phyloP scores from a whole-genome alignment of 257 asterid genomes.

The Sherardia arvensis region DNA sequence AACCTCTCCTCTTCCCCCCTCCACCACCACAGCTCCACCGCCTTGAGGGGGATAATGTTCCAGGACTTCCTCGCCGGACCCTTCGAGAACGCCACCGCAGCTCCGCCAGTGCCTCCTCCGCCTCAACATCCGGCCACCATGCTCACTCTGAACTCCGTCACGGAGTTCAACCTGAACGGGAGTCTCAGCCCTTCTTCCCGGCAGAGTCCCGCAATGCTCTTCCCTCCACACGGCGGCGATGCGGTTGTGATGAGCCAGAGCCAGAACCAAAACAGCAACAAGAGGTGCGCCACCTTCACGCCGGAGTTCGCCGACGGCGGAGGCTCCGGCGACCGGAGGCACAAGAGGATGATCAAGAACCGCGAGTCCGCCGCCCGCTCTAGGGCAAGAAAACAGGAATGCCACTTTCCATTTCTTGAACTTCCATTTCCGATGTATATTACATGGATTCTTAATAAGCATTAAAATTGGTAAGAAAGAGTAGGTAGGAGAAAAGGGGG shows the following conservation, averaged over 20 bases:
- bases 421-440: too few species aligned
- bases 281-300: conserved; percentile 31
- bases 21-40: conserved; percentile 23
- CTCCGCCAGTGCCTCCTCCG: conserved; percentile 7
- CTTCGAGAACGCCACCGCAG: conserved; percentile 8
- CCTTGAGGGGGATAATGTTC: conserved; percentile 25
- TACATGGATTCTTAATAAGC: not conserved
- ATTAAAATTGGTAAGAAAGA: not conserved
- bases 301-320: not conserved
- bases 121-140: conserved; percentile 28
- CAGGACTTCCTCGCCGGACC: conserved; percentile 51
- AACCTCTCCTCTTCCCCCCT: conserved; percentile 24
- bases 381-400: conserved; percentile 75
- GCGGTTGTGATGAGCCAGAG: conserved; percentile 8
- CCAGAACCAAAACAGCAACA: too few species aligned
- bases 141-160: conserved; percentile 37
- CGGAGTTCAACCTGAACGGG: conserved; percentile 24
- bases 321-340: conserved; percentile 42
- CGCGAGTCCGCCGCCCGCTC: conserved; percentile 79
- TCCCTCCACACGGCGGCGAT: conserved; percentile 12
- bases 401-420: conserved; percentile 9
- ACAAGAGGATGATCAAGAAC: conserved; percentile 80
- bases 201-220: conserved; percentile 13
- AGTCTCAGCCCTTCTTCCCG: conserved; percentile 3
- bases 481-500: not conserved